These are phyloP conservation scores for Lavandula angustifolia DNA, from an alignment of 257 asterid species.

Conservation along the genomic window DNA sequence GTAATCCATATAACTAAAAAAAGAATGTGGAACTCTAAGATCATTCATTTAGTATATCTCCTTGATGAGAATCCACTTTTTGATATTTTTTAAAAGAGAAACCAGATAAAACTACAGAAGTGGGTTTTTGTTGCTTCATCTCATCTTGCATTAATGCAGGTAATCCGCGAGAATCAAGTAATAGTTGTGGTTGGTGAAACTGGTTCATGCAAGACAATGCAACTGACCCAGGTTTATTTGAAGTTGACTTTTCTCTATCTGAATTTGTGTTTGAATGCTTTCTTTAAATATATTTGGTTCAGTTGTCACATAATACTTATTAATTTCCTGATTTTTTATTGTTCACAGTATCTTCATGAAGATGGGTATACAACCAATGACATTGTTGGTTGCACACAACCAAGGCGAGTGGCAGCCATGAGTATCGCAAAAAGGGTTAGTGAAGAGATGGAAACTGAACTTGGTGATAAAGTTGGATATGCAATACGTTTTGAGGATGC, in stretches of 20 bases:
- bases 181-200: constrained; percentile 98
- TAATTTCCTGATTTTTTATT: constrained; percentile 18
- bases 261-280: constrained; percentile 6
- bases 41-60: constrained; percentile 18
- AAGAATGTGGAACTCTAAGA: constrained; percentile 3
- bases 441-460: constrained; percentile 96
- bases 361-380: constrained; percentile 77
- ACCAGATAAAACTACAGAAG: background rate
- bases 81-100: constrained; percentile 4
- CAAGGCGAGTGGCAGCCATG: constrained; percentile 99
- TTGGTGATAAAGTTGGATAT: constrained; percentile 90
- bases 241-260: constrained; percentile 14
- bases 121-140: constrained; percentile 2
- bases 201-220: constrained; percentile 98
- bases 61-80: background rate
- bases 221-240: constrained; percentile 79
- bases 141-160: constrained; percentile 45
- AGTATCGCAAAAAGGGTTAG: constrained; percentile 98
- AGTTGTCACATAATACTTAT: constrained; percentile 8
- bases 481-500: constrained; percentile 97
- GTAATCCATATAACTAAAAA: background rate
- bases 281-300: background rate
- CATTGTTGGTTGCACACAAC: constrained; percentile 94
- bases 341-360: constrained; percentile 87
- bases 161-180: constrained; percentile 92